Evolutionary conservation across 495 filamentous ascomycete genomes (phyloP), one percentile per base, ranked within the genome.

Genomic region (Aspergillus affinis): DNA sequence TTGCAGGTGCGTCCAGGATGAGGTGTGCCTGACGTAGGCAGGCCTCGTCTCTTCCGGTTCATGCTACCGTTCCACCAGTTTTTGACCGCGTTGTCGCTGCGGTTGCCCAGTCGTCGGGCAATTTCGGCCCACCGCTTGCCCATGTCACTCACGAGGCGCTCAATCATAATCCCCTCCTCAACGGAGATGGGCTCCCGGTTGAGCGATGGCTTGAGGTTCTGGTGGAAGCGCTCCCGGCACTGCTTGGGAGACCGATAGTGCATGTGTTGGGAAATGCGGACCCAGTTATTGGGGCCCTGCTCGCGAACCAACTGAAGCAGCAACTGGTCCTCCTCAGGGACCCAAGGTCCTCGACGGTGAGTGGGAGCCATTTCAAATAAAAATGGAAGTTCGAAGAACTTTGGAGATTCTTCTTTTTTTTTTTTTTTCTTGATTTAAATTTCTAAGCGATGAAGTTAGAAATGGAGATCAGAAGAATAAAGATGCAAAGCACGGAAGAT

Each of bases 1-100:
- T 63, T 74, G 71, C 66, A 68, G 20, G 75, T 71, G 63, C 73
- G 74, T 12, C 77, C 71, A 41, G 70, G 62, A 62, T 57, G 59
- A 49, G 54, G 59, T 55, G 67, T 68, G 66, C 69, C 67, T 46
- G 71, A 73, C 54, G 67, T 78, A 57, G 68, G 78, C 62, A 74
- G 76, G 69, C 72, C 81, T 64, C 78, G 71, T 55, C 73, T 70
- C 67, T 79, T 81, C 65, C 93, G 85, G 76, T 97, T 97, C 86
- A 91, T 88, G 69, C 90, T 90, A 36, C 94, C 93, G 74, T 98
- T 98, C 91, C 91, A 97, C 91, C 92, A 98, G 76, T 98, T 98
- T 84, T 98, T 98, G 53, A 98, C 92, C 32, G 91, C 90, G 69
- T 98, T 98, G 80, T 98, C 94, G 77, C 92, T 96, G 65, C 94